Base-by-base conservation (phyloP, 805 yeast species). In the Candida tibetensis region DNA sequence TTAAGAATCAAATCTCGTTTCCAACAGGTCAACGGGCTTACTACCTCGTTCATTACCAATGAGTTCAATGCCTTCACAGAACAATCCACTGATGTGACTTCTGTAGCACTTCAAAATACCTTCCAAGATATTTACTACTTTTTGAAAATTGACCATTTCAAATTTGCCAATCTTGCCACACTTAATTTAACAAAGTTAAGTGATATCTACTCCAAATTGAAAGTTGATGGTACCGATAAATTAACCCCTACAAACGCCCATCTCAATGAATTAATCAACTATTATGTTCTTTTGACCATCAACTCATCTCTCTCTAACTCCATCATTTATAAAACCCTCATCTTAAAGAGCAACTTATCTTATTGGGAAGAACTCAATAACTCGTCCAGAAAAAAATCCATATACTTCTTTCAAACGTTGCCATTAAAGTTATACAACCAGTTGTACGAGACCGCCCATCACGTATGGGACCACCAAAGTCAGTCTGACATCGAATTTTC, bases 281-380 rank as follows among this genome's bases (percentile, higher is more conserved):
- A 52, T 14, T 64, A 61, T 36, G 38, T 52, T 27, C 30, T 46
- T 4, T 34, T 64, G 16, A 34, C 59, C n/a, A 40, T 53, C 2
- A 47, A 49, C 37, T 49, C 58, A 19, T 52, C 58, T 22, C 40
- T 63, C 28, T 60, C 72, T 27, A 64, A 61, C 38, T 40, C 56
- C 9, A 44, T 66, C 18, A 62, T 69, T 25, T 59, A 53, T 41
- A 57, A 63, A 38, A 64, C 71, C 0, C 45, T 69, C 16, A 39
- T 50, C 13, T 49, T 60, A 29, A 63, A 65, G 38, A 51, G 54
- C 23, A 60, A 68, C 32, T 42, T 60, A 42, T 48, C 52, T 4
- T 69, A 67, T 44, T 69, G 73, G 73, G 48, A 52, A 9, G 51
- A 47, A 9, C 34, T 69, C 28, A 47, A 47, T 22, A 39, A 46